phyloP scores from a whole-genome alignment of 2,329 filamentous ascomycete genomes.

The Madurella fahalii region DNA sequence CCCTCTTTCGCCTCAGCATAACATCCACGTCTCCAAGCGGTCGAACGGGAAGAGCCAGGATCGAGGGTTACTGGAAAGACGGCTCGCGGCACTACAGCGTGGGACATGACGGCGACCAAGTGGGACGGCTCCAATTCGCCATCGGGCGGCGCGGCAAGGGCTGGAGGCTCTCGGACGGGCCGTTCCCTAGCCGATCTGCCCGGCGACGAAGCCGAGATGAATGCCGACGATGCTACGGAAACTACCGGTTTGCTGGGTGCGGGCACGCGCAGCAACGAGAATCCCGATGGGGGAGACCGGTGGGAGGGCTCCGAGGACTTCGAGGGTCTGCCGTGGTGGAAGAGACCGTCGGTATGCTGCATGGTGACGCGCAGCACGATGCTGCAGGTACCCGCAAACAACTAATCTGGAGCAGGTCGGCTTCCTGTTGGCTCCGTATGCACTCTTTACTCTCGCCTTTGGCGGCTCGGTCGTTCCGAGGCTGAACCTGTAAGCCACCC shows the following conservation, averaged over 20 bases:
- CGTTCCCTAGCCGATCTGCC: not conserved
- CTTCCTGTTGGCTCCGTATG: slow-evolving; percentile 79
- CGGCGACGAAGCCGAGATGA: not conserved
- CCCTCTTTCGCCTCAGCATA: too few species aligned
- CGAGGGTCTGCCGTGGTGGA: slow-evolving; percentile 57
- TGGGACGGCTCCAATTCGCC: too few species aligned
- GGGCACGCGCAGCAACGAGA: slow-evolving; percentile 22
- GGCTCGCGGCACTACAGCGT: too few species aligned
- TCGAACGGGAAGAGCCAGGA: too few species aligned
- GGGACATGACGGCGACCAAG: too few species aligned
- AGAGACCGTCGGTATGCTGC: slow-evolving; percentile 53
- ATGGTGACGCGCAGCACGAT: not conserved
- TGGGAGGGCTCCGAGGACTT: slow-evolving; percentile 58
- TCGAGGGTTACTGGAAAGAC: too few species aligned
- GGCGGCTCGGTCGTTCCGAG: slow-evolving; percentile 83
- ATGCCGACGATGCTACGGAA: slow-evolving; percentile 12
- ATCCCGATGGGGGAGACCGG: slow-evolving; percentile 23
- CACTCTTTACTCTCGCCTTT: slow-evolving; percentile 79
- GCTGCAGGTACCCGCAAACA: not conserved
- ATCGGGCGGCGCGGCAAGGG: not conserved
- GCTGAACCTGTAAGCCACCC: slow-evolving; percentile 60
- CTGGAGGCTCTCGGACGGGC: not conserved
- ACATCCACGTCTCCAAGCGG: too few species aligned
- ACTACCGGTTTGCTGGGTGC: slow-evolving; percentile 34
- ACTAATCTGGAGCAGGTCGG: slow-evolving; percentile 52